Evolutionary conservation across 768 basidiomycete species (phyloP).

Genomic region (Hirschioporus abietinus): DNA sequence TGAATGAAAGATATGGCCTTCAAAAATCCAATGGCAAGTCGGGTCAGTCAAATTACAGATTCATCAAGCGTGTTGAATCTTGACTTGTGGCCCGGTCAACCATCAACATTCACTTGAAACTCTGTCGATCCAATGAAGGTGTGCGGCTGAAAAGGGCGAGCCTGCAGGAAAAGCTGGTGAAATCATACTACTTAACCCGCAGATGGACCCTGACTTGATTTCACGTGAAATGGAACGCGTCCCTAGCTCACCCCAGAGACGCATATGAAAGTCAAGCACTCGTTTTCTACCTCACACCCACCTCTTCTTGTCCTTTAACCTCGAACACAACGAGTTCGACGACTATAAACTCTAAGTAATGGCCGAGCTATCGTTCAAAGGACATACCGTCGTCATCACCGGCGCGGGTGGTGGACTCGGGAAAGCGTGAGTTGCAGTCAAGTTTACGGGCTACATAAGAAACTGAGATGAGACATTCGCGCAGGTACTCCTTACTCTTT

Average conservation of each 20-base stretch:
- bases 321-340: background rate
- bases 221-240: background rate
- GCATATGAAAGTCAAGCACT: background rate
- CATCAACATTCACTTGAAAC: too few relatives aligned
- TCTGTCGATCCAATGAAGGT: background rate
- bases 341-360: slow-evolving; percentile 21
- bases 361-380: slow-evolving; percentile 66
- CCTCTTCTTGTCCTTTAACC: background rate
- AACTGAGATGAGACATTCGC: slow-evolving; percentile 1
- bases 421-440: slow-evolving; percentile 61
- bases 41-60: background rate
- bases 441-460: slow-evolving; percentile 2
- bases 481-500: slow-evolving; percentile 84
- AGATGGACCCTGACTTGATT: background rate
- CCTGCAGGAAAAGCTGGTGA: slow-evolving; percentile 1
- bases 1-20: background rate
- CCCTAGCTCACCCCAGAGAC: background rate
- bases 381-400: slow-evolving; percentile 89
- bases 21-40: background rate
- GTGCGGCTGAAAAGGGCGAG: background rate
- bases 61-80: too few relatives aligned
- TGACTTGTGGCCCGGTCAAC: too few relatives aligned
- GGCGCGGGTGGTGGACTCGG: slow-evolving; percentile 96
- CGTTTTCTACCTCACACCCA: background rate
- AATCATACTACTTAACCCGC: background rate